Evolutionary conservation across 2,329 filamentous ascomycete species (phyloP).

Genomic region (Neopestalotiopsis sp.): DNA sequence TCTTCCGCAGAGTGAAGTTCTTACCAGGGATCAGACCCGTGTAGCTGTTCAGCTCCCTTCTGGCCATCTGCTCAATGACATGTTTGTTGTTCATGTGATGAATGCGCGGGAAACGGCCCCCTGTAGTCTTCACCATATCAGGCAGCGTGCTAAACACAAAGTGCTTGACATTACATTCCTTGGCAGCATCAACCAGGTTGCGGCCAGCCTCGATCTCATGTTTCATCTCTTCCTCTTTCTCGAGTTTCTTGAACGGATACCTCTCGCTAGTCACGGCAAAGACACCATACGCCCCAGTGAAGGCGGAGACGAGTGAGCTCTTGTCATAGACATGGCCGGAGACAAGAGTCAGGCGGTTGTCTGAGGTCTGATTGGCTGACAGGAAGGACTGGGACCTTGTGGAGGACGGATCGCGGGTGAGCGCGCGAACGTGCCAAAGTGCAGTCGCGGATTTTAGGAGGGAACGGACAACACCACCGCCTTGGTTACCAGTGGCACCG

Average conservation of each 20-base stretch:
- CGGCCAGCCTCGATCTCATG: slow-evolving; percentile 3
- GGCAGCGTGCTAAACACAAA: slow-evolving; percentile 9
- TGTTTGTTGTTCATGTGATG: slow-evolving; percentile 9
- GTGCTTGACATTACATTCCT: neutral
- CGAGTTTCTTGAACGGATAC: neutral
- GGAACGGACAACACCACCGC: neutral
- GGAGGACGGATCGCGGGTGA: neutral
- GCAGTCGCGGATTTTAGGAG: neutral
- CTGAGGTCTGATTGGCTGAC: neutral
- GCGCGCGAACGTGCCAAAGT: neutral
- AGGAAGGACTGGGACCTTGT: neutral
- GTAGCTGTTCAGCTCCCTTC: neutral
- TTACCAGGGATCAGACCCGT: neutral
- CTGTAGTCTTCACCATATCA: neutral
- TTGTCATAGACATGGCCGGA: neutral
- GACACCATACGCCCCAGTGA: slow-evolving; percentile 6
- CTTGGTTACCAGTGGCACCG: neutral
- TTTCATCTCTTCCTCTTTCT: slow-evolving; percentile 3
- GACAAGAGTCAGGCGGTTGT: neutral
- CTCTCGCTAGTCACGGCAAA: slow-evolving; percentile 1
- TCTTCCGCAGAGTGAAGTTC: too few species aligned
- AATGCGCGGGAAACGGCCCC: neutral
- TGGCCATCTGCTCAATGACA: neutral
- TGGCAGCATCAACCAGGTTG: neutral
- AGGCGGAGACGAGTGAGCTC: neutral